Evolutionary conservation across 352 stramenopile species (phyloP).

Genomic region (Pythium dissimile): DNA sequence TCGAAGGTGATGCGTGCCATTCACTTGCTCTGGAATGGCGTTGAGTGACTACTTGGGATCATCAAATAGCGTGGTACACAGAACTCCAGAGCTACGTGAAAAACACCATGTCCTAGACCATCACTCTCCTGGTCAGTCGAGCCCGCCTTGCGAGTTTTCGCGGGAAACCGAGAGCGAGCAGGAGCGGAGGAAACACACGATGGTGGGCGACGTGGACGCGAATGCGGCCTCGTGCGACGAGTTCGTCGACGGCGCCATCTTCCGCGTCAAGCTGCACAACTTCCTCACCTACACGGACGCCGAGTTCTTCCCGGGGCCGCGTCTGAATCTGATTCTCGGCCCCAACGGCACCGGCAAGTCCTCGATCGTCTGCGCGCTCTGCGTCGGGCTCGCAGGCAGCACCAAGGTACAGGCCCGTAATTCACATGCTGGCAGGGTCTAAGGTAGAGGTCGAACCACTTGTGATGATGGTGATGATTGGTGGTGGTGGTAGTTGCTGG

Average conservation of each 20-base stretch:
- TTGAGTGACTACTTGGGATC: neutral
- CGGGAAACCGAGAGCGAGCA: constrained; percentile 28
- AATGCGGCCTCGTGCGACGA: constrained; percentile 44
- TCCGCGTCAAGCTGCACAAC: constrained; percentile 90
- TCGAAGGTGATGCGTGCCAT: constrained; percentile 4
- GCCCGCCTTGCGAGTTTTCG: constrained; percentile 31
- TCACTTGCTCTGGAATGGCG: neutral
- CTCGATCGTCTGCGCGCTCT: constrained; percentile 97
- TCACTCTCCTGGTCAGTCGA: no score
- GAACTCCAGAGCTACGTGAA: neutral
- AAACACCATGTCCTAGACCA: constrained; percentile 11
- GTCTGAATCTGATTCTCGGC: constrained; percentile 97
- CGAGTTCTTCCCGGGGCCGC: constrained; percentile 88
- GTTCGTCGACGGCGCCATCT: constrained; percentile 87
- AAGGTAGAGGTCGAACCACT: no score
- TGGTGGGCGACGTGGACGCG: constrained; percentile 22
- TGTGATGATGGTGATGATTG: neutral
- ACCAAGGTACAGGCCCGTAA: constrained; percentile 85
- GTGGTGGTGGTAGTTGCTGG: constrained; percentile 69
- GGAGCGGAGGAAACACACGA: neutral
- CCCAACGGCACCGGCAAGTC: constrained; percentile 96
- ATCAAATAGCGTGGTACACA: neutral
- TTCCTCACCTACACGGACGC: constrained; percentile 93
- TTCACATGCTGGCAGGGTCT: no score
- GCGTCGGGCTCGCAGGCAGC: constrained; percentile 93